These are phyloP conservation scores for Coemansia reversa DNA, from an alignment of 192 early-diverging fungal genomes.

Conservation along the genomic window DNA sequence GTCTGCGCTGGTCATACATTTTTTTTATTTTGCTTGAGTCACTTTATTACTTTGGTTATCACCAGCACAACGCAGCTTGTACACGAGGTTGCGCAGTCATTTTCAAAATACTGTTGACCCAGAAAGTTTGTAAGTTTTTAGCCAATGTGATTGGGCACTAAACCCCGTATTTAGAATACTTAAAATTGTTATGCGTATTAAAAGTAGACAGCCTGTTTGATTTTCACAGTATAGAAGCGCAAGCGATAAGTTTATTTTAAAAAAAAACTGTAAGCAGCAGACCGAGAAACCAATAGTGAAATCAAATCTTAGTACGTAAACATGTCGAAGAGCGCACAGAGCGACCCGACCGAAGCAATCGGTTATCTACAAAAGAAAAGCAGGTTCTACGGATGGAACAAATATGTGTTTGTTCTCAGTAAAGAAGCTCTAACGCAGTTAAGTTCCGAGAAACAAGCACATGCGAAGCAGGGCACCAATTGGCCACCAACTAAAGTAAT, in stretches of 20 bases:
- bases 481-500: constrained; percentile 11
- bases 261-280: background rate
- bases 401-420: constrained; percentile 28
- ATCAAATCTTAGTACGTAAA: background rate
- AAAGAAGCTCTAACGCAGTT: constrained; percentile 23
- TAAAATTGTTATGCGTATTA: background rate
- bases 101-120: background rate
- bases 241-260: background rate
- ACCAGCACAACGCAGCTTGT: background rate
- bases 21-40: background rate
- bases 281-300: background rate
- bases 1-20: background rate
- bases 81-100: background rate
- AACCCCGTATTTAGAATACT: background rate
- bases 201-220: background rate
- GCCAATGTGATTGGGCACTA: background rate
- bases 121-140: background rate
- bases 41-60: background rate
- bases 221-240: background rate
- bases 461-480: background rate
- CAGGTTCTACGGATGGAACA: constrained; percentile 52
- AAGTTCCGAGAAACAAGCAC: constrained; percentile 19
- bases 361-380: constrained; percentile 46
- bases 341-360: background rate
- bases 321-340: background rate